Conservation (phyloP, 441 rosid genomes). For the Gossypium davidsonii region DNA sequence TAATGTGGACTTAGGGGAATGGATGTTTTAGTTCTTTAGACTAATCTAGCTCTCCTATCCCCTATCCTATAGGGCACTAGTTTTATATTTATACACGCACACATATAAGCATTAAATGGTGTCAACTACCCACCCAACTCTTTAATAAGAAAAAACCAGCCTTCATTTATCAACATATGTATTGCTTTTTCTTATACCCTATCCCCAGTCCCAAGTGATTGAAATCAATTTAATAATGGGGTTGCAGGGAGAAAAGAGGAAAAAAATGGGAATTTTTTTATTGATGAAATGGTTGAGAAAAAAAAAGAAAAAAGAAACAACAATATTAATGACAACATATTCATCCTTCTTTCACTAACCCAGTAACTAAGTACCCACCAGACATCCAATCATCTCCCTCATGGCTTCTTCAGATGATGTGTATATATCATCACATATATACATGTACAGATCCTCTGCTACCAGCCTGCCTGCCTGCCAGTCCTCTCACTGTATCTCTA, state of each 20-base stretch:
- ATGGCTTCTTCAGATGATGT: conserved; percentile 37
- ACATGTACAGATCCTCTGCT: conserved; percentile 39
- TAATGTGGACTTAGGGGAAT: background rate
- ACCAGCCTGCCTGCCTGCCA: conserved; percentile 36
- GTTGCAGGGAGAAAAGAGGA: background rate
- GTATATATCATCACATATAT: conserved; percentile 53
- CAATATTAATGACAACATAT: conserved; percentile 33
- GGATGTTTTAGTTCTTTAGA: background rate
- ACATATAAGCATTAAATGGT: conserved; percentile 12
- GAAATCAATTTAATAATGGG: background rate
- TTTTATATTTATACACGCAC: background rate
- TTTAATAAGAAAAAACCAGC: conserved; percentile 14
- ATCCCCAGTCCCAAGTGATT: background rate
- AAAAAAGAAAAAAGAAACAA: conserved; percentile 14
- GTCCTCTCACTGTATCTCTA: conserved; percentile 25
- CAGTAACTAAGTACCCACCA: conserved; percentile 36
- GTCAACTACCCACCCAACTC: conserved; percentile 19
- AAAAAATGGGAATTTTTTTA: conserved; percentile 28
- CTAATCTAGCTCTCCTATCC: background rate
- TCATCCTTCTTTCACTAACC: conserved; percentile 37
- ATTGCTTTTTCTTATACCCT: no score
- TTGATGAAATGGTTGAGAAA: conserved; percentile 30
- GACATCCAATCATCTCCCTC: conserved; percentile 29
- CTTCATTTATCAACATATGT: background rate
- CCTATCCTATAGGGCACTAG: background rate